Evolutionary conservation across 441 rosid genomes (phyloP).

Genomic region (Geranium incanum): DNA sequence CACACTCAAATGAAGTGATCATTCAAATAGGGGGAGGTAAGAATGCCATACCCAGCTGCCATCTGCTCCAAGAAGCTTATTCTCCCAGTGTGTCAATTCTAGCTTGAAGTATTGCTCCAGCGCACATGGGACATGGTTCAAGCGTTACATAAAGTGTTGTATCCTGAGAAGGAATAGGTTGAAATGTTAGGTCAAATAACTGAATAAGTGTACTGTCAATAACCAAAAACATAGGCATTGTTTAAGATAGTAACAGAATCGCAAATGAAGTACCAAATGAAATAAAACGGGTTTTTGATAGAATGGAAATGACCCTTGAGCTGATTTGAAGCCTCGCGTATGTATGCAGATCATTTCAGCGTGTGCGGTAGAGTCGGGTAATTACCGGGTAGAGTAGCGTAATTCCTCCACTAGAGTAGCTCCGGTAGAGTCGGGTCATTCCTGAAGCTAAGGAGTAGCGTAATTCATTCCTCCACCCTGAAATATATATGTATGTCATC

Average conservation of each 20-base stretch:
- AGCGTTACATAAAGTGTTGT: conserved; percentile 85
- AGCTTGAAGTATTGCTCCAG: conserved; percentile 98
- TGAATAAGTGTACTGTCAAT: neutral
- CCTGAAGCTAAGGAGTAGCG: too few relatives aligned
- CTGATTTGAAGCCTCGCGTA: conserved; percentile 63
- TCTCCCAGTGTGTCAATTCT: conserved; percentile 87
- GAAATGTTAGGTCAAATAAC: conserved; percentile 6
- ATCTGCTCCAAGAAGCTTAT: conserved; percentile 96
- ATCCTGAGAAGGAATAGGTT: conserved; percentile 37
- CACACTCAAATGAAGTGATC: too few relatives aligned
- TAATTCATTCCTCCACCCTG: conserved; percentile 64
- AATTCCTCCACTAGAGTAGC: too few relatives aligned
- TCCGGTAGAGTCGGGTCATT: too few relatives aligned
- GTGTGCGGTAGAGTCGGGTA: conserved; percentile 93
- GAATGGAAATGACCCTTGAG: conserved; percentile 45
- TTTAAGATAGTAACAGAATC: neutral
- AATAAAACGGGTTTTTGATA: conserved; percentile 10
- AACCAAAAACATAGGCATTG: neutral
- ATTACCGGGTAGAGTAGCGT: conserved; percentile 6
- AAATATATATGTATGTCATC: conserved; percentile 21
- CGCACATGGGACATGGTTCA: conserved; percentile 98
- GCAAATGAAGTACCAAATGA: neutral
- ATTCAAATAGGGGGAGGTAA: neutral
- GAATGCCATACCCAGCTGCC: conserved; percentile 91
- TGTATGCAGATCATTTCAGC: conserved; percentile 92